Percentiles rank a stretch among this genome's conserved stretches.
Conservation (phyloP, 202 grass and related monocot genomes). For the Setaria italica region DNA sequence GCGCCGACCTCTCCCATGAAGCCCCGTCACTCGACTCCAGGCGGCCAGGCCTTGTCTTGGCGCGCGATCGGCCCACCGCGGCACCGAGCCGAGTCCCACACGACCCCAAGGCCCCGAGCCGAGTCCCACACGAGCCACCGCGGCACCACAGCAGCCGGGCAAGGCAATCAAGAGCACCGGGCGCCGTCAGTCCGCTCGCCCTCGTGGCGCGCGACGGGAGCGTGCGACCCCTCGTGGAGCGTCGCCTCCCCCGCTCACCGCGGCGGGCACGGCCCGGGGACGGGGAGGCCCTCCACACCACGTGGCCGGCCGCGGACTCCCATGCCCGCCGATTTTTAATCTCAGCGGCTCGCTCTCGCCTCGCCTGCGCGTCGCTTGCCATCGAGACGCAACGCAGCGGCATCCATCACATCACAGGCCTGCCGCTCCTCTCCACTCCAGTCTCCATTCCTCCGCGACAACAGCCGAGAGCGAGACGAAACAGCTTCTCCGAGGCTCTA, state of each 20-base stretch:
- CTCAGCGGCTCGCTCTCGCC: neutral
- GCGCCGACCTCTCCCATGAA: neutral
- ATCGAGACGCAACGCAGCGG: no score
- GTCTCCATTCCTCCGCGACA: neutral
- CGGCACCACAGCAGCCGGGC: neutral
- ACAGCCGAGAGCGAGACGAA: neutral
- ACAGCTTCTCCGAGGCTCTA: constrained; percentile 14
- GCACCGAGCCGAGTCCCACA: neutral
- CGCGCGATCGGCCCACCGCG: neutral
- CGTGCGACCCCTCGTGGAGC: constrained; percentile 42
- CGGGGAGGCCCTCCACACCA: neutral
- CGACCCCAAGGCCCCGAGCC: neutral
- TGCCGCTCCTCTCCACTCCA: neutral
- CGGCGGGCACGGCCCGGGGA: neutral
- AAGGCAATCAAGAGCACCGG: neutral
- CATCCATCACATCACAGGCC: neutral
- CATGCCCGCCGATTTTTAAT: constrained; percentile 7
- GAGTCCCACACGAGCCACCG: neutral
- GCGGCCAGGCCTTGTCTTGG: neutral
- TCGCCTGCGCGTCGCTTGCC: no score
- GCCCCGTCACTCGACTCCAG: neutral
- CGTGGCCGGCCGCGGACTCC: neutral
- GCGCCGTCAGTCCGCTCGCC: neutral
- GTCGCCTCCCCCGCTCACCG: constrained; percentile 9
- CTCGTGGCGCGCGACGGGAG: neutral